Base-by-base conservation (phyloP, 2,329 filamentous ascomycete genomes). In the Onygena corvina region DNA sequence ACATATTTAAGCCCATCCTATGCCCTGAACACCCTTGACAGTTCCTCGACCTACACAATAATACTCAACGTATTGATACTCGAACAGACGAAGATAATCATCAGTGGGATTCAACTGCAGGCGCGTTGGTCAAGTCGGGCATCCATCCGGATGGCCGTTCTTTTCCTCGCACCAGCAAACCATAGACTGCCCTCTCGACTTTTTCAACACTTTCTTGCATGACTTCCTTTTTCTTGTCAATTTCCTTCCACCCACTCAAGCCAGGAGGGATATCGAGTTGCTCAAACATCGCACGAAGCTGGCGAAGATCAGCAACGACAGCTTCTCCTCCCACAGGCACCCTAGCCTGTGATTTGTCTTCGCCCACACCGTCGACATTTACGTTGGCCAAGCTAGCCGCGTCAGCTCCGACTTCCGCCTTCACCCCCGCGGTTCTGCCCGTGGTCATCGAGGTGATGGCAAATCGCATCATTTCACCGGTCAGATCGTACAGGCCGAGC, bases 401-500 rank as follows among this genome's bases (percentile, higher is more conserved):
- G 33, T 14, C 1, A 25, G 29, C 59, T 47, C 29, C 52, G 33
- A 57, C 44, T 46, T 49, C 52, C 50, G 46, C 21, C 11, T 42
- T 42, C 54, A 51, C 53, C 55, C 62, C 70, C 18, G 76, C 63
- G 35, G 68, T 21, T 11, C 83, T 84, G 5, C 73, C 81, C 3
- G 88, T 84, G 1, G 88, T 88, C 64, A 94, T 84, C 21, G 81
- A 80, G 4, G 89, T 89, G 46, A 94, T 92, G 0, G 87, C 88
- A 67, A 95, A 96, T 25, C 89, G 79, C 92, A 98, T 98, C 72
- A 96, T 75, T 70, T 98, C 92, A 33, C 92, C 92, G 1, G 89
- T 89, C 57, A 96, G 77, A 65, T 98, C 92, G 61, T 94, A 95
- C 2, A 98, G 69, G 6, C 90, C 92, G 54, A 92, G 82, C 51